Base-by-base conservation (phyloP, 2,329 filamentous ascomycete species). In the Macroventuria anomochaeta region DNA sequence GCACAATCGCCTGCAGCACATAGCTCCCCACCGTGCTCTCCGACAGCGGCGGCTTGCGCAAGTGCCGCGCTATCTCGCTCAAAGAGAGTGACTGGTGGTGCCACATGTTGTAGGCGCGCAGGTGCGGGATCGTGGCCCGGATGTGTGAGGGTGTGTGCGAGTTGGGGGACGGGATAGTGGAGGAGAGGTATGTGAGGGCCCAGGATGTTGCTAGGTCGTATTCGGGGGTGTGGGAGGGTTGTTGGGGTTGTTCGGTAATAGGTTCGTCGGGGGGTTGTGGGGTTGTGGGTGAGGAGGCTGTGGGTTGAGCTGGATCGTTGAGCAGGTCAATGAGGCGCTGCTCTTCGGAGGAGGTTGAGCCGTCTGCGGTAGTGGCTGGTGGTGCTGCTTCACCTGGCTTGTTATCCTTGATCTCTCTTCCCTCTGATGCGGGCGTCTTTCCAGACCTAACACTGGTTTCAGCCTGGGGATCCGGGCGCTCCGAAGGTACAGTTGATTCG, bases 81-180 rank as follows among this genome's bases (percentile, higher is more conserved):
- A 73, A 12, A 1, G 62, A 28, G 6, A 73, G 48, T 2, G 53
- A 41, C 46, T 73, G 70, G 28, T 67, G 51, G 28, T 69, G 54
- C 72, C 72, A 75, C 29, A 75, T 48, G 33, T 72, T 61, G 50
- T 74, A 75, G 7, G 69, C 67, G 11, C 70, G 70, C 12, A 75
- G 64, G 43, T 65, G 68, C 2, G 67, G 53, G 2, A 68, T 26
- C 5, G 70, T 73, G 25, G 70, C 70, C 18, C 67, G 69, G 31
- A 71, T 68, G 15, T 64, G 61, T 8, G 68, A 57, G 11, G 58
- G 63, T 7, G 40, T 15, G 7, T 25, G 49, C 3, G 63, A 58
- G 13, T 40, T 34, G 13, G 64, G 55, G 1, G 57, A 59, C n/a
- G 71, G 71, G 32, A 74, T 68, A 7, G 69, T 69, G 20, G 53